phyloP scores from a whole-genome alignment of 2,329 filamentous ascomycete species.

The Aureobasidium sp. region DNA sequence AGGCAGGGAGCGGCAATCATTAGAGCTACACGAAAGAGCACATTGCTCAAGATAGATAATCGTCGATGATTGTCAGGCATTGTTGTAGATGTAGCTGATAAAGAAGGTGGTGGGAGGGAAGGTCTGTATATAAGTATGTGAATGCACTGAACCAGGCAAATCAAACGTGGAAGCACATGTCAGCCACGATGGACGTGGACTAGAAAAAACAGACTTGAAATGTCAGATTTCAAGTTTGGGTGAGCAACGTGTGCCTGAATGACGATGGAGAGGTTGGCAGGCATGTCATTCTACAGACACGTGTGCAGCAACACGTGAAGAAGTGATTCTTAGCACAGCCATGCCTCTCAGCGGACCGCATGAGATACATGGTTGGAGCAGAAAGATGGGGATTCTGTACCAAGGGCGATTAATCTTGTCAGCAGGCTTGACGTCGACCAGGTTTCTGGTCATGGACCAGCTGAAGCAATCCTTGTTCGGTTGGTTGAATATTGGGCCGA shows the following conservation, averaged over 20 bases:
- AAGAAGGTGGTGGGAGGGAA: neutral
- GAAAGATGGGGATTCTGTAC: too few relatives aligned
- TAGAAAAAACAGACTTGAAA: too few relatives aligned
- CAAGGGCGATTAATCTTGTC: conserved; percentile 84
- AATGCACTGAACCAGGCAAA: neutral
- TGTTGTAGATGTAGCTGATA: neutral
- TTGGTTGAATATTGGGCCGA: too few relatives aligned
- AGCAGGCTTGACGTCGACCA: conserved; percentile 69
- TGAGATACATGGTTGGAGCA: too few relatives aligned
- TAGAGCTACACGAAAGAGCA: neutral
- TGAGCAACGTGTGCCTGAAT: too few relatives aligned
- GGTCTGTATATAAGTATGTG: neutral
- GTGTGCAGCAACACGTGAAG: too few relatives aligned
- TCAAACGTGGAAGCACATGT: neutral
- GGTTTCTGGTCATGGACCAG: conserved; percentile 90
- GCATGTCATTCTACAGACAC: neutral
- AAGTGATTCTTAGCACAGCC: too few relatives aligned
- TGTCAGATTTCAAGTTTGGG: too few relatives aligned
- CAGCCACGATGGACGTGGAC: neutral
- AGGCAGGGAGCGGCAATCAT: neutral
- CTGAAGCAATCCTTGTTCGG: conserved; percentile 70
- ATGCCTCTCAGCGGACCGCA: too few relatives aligned
- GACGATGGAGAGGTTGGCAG: too few relatives aligned
- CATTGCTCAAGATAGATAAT: neutral
- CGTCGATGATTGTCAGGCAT: neutral